Percentiles rank a stretch among this genome's conserved stretches.
Evolutionary conservation across 1,284 basidiomycete species (phyloP).

Genomic region (Puccinia sorghi): DNA sequence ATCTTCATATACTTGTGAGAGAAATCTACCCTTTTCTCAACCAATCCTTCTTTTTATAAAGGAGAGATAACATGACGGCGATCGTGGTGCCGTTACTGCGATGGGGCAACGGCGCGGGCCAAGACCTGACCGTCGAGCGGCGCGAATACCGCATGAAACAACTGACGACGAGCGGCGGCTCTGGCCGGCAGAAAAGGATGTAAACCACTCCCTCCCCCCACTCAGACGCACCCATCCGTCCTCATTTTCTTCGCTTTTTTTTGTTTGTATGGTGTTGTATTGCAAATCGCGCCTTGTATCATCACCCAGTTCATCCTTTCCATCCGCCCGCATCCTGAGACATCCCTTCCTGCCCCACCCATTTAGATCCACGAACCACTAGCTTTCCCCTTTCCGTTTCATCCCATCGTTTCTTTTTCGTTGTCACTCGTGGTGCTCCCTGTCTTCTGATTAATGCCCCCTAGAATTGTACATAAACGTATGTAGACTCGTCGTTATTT

Average conservation of each 20-base stretch:
- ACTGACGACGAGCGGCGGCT: conserved; percentile 59
- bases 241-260: too few species aligned
- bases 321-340: not conserved
- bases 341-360: not conserved
- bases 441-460: too few species aligned
- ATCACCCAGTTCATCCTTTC: not conserved
- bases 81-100: conserved; percentile 89
- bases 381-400: not conserved
- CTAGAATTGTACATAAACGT: too few species aligned
- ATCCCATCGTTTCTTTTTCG: not conserved
- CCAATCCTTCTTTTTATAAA: not conserved
- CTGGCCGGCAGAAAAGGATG: conserved; percentile 29
- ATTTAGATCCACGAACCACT: too few species aligned
- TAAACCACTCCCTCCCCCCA: not conserved
- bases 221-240: too few species aligned
- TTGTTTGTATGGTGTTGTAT: not conserved
- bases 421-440: too few species aligned
- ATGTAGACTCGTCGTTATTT: too few species aligned
- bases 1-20: not conserved
- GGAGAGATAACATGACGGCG: conserved; percentile 87
- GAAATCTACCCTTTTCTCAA: too few species aligned
- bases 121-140: conserved; percentile 76
- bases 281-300: not conserved
- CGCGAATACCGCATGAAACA: conserved; percentile 75
- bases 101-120: conserved; percentile 78